These are phyloP conservation scores for Pachysolen tannophilus DNA, from an alignment of 805 yeast species.

Conservation along the genomic window DNA sequence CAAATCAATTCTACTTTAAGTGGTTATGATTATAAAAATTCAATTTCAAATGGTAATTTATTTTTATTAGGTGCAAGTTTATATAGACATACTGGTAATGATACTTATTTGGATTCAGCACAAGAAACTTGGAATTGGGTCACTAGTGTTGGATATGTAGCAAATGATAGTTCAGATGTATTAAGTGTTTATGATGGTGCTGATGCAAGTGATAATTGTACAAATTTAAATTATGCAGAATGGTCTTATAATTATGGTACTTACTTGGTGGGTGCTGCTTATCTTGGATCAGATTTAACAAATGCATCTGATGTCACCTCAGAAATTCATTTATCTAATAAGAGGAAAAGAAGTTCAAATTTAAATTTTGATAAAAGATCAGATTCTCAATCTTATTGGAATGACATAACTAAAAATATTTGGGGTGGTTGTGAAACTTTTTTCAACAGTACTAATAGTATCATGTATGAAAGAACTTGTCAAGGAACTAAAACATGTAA, in stretches of 20 bases:
- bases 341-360: no score
- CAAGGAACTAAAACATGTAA: conserved; percentile 51
- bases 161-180: conserved; percentile 15
- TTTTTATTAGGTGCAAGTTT: conserved; percentile 78
- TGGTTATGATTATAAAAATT: conserved; percentile 80
- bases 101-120: conserved; percentile 66
- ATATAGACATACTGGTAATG: conserved; percentile 70
- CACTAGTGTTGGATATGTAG: conserved; percentile 35
- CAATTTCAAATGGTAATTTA: conserved; percentile 80
- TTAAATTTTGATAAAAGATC: no score
- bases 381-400: no score
- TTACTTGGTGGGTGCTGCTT: conserved; percentile 62
- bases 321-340: no score
- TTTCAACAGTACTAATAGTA: conserved; percentile 21
- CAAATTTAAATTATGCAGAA: conserved; percentile 41
- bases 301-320: no score
- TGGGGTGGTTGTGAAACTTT: conserved; percentile 41
- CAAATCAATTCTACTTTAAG: conserved; percentile 85
- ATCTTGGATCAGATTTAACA: conserved; percentile 52
- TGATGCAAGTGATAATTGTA: conserved; percentile 37
- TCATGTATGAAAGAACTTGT: conserved; percentile 70
- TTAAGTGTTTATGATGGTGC: conserved; percentile 67
- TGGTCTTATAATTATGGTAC: conserved; percentile 77
- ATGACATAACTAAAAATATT: conserved; percentile 39
- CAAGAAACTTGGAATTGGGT: conserved; percentile 74